Evolutionary conservation across 129 eudicot species (phyloP).

Genomic region (Logfia minima): DNA sequence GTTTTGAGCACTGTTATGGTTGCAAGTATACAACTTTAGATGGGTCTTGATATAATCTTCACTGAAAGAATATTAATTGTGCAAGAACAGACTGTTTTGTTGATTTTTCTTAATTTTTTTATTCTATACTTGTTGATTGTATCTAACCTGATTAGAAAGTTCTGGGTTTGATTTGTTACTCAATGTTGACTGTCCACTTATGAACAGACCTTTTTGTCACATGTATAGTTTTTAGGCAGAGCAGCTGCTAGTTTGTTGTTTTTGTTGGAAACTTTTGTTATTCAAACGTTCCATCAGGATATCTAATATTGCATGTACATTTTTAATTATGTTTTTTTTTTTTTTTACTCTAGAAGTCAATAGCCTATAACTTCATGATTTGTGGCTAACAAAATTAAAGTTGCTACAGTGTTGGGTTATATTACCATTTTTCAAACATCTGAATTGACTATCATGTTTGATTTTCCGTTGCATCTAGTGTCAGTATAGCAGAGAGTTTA

Average conservation of each 20-base stretch:
- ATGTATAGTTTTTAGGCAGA: background rate
- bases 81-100: background rate
- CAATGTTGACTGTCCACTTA: background rate
- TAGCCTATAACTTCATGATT: background rate
- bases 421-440: background rate
- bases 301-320: background rate
- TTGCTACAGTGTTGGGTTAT: background rate
- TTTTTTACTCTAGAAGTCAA: background rate
- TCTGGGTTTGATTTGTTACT: background rate
- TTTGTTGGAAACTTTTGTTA: background rate
- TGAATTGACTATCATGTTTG: background rate
- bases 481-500: background rate
- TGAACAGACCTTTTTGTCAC: background rate
- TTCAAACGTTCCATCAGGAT: background rate
- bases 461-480: background rate
- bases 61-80: background rate
- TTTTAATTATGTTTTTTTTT: too few species aligned
- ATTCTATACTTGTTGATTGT: background rate
- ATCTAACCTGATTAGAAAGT: background rate
- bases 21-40: background rate
- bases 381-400: background rate
- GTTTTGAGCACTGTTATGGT: background rate
- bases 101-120: too few species aligned
- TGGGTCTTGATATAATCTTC: background rate
- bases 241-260: background rate